phyloP scores from a whole-genome alignment of 2,329 filamentous ascomycete genomes.

The Catunica adiposa region DNA sequence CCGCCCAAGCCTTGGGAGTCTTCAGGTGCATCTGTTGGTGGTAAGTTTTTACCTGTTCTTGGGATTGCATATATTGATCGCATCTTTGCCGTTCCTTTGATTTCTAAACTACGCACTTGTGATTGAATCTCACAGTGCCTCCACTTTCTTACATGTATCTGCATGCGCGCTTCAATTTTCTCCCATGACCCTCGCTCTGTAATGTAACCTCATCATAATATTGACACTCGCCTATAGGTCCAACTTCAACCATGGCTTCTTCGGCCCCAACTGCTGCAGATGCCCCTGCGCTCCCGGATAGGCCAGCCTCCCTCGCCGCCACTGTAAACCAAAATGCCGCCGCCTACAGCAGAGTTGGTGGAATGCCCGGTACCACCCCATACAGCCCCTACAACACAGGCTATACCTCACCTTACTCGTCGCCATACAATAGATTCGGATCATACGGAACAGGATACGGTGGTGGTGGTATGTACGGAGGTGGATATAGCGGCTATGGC shows the following conservation, averaged over 20 bases:
- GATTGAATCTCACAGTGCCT: conserved; percentile 27
- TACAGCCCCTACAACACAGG: conserved; percentile 23
- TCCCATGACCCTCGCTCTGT: conserved; percentile 16
- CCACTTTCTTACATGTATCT: conserved; percentile 19
- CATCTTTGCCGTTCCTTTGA: conserved; percentile 10
- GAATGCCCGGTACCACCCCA: conserved; percentile 30
- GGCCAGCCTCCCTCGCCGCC: conserved; percentile 60
- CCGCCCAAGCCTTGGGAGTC: conserved; percentile 97
- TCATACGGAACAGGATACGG: conserved; percentile 26
- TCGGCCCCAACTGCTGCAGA: conserved; percentile 22
- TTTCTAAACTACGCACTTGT: conserved; percentile 19
- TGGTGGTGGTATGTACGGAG: conserved; percentile 22
- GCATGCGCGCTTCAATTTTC: conserved; percentile 25
- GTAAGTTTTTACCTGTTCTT: neutral
- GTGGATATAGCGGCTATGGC: conserved; percentile 23
- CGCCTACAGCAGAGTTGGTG: conserved; percentile 47
- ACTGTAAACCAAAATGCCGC: conserved; percentile 79
- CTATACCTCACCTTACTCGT: conserved; percentile 26
- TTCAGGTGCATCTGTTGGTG: conserved; percentile 35
- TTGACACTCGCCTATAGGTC: conserved; percentile 4
- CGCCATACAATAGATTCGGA: conserved; percentile 32
- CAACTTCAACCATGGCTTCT: conserved; percentile 22
- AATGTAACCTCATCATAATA: conserved; percentile 14
- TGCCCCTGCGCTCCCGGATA: conserved; percentile 59
- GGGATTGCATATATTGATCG: neutral